Evolutionary conservation across 768 basidiomycete species (phyloP).

Genomic region (Steccherinum ochraceum): DNA sequence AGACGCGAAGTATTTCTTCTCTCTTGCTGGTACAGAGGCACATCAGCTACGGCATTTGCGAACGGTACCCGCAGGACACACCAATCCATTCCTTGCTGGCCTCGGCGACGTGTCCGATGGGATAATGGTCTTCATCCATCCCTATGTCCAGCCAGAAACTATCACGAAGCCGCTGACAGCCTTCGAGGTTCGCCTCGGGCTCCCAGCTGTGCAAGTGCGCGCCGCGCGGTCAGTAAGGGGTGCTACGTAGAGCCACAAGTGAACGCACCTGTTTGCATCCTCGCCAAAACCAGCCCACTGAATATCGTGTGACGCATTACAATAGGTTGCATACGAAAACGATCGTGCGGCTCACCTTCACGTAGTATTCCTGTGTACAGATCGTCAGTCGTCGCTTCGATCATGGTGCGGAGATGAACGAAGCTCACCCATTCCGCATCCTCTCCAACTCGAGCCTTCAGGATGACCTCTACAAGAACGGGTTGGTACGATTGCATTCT

Average conservation of each 20-base stretch:
- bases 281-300: constrained; percentile 67
- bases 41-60: background rate
- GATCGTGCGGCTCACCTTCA: constrained; percentile 43
- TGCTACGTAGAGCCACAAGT: too few species aligned
- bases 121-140: constrained; percentile 48
- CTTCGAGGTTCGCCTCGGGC: constrained; percentile 49
- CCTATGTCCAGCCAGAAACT: constrained; percentile 58
- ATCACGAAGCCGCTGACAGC: constrained; percentile 51
- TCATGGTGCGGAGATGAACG: background rate
- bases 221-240: too few species aligned
- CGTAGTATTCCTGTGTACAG: constrained; percentile 52
- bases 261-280: constrained; percentile 47
- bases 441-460: constrained; percentile 45
- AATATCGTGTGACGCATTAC: background rate
- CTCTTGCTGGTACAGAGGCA: constrained; percentile 24
- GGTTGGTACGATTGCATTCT: too few species aligned
- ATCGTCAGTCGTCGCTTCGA: background rate
- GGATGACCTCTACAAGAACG: constrained; percentile 47
- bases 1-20: constrained; percentile 31
- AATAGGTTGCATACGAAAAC: background rate
- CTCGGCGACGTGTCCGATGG: constrained; percentile 34
- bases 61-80: constrained; percentile 20
- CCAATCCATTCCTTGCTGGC: constrained; percentile 55
- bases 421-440: constrained; percentile 47
- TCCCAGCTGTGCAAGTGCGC: constrained; percentile 81